These are phyloP conservation scores for Microthlaspi erraticum DNA, from an alignment of 345 rosid genomes.

Conservation along the genomic window DNA sequence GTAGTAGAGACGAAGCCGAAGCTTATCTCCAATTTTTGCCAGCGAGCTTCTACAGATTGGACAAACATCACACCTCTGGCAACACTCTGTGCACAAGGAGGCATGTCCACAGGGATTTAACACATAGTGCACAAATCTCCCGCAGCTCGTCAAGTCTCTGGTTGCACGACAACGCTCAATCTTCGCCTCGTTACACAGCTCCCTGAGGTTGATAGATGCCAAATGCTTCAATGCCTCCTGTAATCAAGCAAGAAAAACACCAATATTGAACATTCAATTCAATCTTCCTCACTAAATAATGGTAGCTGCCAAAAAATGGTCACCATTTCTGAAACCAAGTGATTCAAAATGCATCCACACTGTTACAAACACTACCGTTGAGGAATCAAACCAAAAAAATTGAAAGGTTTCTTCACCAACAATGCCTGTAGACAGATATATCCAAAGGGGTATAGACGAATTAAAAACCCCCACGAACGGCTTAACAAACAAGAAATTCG, in stretches of 20 bases:
- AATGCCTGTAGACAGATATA: conserved; percentile 10
- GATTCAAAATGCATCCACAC: conserved; percentile 1
- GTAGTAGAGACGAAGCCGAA: conserved; percentile 72
- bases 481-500: neutral
- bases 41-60: conserved; percentile 78
- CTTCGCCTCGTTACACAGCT: conserved; percentile 83
- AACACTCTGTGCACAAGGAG: conserved; percentile 84
- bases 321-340: conserved; percentile 17
- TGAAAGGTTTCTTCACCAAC: neutral
- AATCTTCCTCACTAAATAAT: neutral
- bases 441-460: neutral
- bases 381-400: neutral
- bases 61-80: conserved; percentile 82
- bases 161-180: conserved; percentile 90
- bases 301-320: neutral
- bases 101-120: conserved; percentile 90
- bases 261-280: neutral
- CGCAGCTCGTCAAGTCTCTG: conserved; percentile 92
- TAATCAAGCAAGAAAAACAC: conserved; percentile 10
- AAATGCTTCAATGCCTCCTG: conserved; percentile 91
- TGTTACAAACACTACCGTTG: neutral
- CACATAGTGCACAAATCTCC: conserved; percentile 67
- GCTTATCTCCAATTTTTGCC: conserved; percentile 50
- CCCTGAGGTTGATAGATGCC: conserved; percentile 74
- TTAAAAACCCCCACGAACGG: neutral